Evolutionary conservation across 345 rosid species (phyloP), one percentile per base, ranked within the genome.

Genomic region (Salix arbutifolia): DNA sequence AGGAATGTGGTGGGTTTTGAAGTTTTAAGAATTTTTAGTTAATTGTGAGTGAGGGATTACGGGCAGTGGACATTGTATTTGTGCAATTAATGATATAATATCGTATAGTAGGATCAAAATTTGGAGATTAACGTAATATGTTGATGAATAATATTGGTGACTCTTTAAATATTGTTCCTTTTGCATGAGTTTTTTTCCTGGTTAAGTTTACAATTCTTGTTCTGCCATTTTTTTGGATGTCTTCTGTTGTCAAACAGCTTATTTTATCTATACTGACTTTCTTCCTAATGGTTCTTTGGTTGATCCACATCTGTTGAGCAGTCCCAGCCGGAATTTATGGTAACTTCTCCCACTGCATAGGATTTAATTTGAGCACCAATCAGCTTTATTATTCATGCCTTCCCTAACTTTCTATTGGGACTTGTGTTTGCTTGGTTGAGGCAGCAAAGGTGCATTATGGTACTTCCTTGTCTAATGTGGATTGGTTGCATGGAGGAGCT

Each of bases 261-360:
- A 66, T 79, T 74, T 78, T 38, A 67, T 26, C 74, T 48, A 65
- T 69, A 70, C 87, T 80, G 52, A 81, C 65, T 69, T 73, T 53
- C 50, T 83, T 76, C 75, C 9, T 56, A 18, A 75, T 70, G 74
- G 28, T 56, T 77, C 52, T 78, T 65, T 79, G 78, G 65, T 64
- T 65, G 56, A 9, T 46, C 74, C 76, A 69, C 42, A 42, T 84
- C 68, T 53, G 37, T 52, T 67, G 89, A 73, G 83, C 88, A 91
- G 97, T 96, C 81, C 97, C 99, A 19, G 96, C 97, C 21, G 93
- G 98, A 62, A 92, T 96, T 71, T 93, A 93, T 71, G 97, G 96
- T 90, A 90, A 81, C 6, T 31, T 76, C 80, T 81, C 66, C n/a
- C 61, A 37, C 31, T 75, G 37, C 74, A 37, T 71, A 62, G 46